A percentile compares a stretch with the other conserved stretches of the same genome.
These are phyloP conservation scores for Vanrija sp. DNA, from an alignment of 1,284 basidiomycete species.

Conservation along the genomic window DNA sequence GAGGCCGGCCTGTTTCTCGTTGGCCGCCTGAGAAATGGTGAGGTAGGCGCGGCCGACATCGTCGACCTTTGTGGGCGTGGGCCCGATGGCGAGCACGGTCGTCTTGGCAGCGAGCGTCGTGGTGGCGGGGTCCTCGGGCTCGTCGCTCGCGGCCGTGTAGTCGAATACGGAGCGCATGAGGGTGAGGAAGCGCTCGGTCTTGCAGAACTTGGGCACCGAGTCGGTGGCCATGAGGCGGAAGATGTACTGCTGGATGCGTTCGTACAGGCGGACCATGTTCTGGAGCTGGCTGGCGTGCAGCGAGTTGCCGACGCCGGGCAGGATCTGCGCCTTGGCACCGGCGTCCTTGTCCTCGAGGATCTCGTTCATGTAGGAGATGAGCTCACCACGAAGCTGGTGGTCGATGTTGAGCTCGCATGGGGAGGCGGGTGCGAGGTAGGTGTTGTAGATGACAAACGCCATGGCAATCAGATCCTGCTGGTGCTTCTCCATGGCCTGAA, in stretches of 20 bases:
- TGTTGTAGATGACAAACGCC: conserved; percentile 73
- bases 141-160: conserved; percentile 13
- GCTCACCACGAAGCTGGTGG: conserved; percentile 88
- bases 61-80: neutral
- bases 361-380: conserved; percentile 86
- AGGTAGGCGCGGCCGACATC: conserved; percentile 36
- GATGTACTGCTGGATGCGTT: conserved; percentile 92
- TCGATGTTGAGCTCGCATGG: conserved; percentile 97
- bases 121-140: conserved; percentile 17
- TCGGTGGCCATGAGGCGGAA: conserved; percentile 98
- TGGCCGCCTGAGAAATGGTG: conserved; percentile 46
- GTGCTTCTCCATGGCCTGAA: conserved; percentile 92
- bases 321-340: conserved; percentile 62
- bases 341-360: conserved; percentile 64
- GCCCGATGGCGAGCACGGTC: neutral
- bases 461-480: conserved; percentile 92
- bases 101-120: conserved; percentile 7
- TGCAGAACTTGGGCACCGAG: conserved; percentile 82
- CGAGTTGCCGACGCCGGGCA: conserved; percentile 62
- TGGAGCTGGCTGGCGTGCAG: conserved; percentile 87
- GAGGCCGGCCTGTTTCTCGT: conserved; percentile 19
- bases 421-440: conserved; percentile 90
- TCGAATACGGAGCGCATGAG: conserved; percentile 35
- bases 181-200: conserved; percentile 24
- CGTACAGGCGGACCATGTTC: conserved; percentile 87